These are phyloP conservation scores for Cyclotella sp. DNA, from an alignment of 108 stramenopile genomes.

Conservation along the genomic window DNA sequence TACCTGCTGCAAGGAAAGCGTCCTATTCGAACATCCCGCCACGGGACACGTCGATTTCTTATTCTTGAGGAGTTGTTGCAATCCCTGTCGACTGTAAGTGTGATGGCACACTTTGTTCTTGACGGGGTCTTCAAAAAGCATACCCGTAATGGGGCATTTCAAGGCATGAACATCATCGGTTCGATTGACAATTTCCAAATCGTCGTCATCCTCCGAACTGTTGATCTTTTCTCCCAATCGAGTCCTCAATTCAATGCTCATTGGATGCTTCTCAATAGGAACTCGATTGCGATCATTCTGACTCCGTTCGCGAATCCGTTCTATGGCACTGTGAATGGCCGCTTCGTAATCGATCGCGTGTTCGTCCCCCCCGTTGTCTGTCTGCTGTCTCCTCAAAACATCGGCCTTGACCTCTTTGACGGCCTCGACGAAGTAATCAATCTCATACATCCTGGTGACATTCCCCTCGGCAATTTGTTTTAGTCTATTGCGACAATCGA, in stretches of 20 bases:
- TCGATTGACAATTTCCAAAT: conserved; percentile 41
- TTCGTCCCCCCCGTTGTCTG: not conserved
- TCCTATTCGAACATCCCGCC: conserved; percentile 63
- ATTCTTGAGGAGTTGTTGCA: conserved; percentile 50
- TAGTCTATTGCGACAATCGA: conserved; percentile 51
- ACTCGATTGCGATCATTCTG: conserved; percentile 16
- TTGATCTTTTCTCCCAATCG: conserved; percentile 44
- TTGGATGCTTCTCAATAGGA: conserved; percentile 27
- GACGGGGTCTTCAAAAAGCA: conserved; percentile 70
- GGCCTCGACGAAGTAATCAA: conserved; percentile 50
- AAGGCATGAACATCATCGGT: conserved; percentile 30
- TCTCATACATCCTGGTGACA: conserved; percentile 48
- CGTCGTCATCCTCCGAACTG: conserved; percentile 49
- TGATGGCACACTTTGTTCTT: conserved; percentile 70
- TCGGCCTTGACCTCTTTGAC: conserved; percentile 44
- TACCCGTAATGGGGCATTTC: conserved; percentile 73
- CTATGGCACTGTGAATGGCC: conserved; percentile 41
- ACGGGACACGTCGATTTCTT: conserved; percentile 61
- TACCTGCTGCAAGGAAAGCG: conserved; percentile 46
- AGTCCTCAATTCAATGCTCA: conserved; percentile 24
- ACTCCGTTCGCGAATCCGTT: conserved; percentile 26
- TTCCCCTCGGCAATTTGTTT: conserved; percentile 60
- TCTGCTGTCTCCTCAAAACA: conserved; percentile 6
- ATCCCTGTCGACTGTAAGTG: conserved; percentile 58
- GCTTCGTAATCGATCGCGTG: conserved; percentile 50